Conservation (phyloP, 2,329 filamentous ascomycete species). For the Fusarium camptoceras region DNA sequence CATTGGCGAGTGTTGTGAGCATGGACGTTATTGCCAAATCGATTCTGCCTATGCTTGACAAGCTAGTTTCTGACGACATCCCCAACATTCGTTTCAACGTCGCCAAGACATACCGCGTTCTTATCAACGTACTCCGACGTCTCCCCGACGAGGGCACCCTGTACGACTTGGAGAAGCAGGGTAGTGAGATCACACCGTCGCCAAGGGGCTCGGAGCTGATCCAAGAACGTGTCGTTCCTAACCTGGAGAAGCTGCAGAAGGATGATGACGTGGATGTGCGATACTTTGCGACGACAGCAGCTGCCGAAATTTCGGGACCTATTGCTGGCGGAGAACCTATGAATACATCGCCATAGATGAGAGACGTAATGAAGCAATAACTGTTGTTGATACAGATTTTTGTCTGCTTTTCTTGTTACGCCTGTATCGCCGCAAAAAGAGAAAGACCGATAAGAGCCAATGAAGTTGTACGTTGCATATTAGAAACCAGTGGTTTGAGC, state of each 20-base stretch:
- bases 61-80: slow-evolving; percentile 92
- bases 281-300: slow-evolving; percentile 95
- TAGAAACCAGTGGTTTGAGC: slow-evolving; percentile 34
- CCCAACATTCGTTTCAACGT: slow-evolving; percentile 99
- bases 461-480: slow-evolving; percentile 42
- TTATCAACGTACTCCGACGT: slow-evolving; percentile 92
- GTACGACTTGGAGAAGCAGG: slow-evolving; percentile 84
- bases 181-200: slow-evolving; percentile 70
- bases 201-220: slow-evolving; percentile 82
- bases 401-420: slow-evolving; percentile 35
- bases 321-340: slow-evolving; percentile 67
- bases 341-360: slow-evolving; percentile 74
- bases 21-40: slow-evolving; percentile 92
- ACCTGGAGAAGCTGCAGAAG: slow-evolving; percentile 93
- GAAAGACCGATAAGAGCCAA: slow-evolving; percentile 29
- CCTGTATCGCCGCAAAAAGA: slow-evolving; percentile 33
- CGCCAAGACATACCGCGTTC: slow-evolving; percentile 92
- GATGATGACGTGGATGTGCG: slow-evolving; percentile 98
- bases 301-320: slow-evolving; percentile 66
- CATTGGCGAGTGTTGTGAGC: slow-evolving; percentile 90
- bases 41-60: slow-evolving; percentile 95
- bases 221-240: slow-evolving; percentile 86
- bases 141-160: slow-evolving; percentile 90
- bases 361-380: slow-evolving; percentile 64
- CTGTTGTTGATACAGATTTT: slow-evolving; percentile 55